phyloP scores from a whole-genome alignment of 371 early-diverging fungal genomes.

The Syncephalastrum contaminatum region DNA sequence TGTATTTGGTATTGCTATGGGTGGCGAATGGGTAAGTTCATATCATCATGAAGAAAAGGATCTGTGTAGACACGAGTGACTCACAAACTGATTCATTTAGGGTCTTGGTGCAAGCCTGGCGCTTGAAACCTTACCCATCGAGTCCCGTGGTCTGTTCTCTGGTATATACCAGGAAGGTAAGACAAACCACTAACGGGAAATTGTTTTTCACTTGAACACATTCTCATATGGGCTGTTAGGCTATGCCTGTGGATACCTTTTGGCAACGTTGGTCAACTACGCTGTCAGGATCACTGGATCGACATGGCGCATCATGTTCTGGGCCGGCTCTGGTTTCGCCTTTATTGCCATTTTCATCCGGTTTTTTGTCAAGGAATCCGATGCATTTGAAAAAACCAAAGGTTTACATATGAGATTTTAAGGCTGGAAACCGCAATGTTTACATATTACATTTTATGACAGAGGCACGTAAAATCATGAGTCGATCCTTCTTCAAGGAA shows the following conservation, averaged over 20 bases:
- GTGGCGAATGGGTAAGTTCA: conserved; percentile 59
- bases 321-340: conserved; percentile 62
- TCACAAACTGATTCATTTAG: conserved; percentile 8
- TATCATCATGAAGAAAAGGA: neutral
- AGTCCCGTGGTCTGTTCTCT: conserved; percentile 65
- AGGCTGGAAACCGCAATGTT: too few relatives aligned
- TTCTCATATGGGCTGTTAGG: conserved; percentile 12
- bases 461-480: conserved; percentile 23
- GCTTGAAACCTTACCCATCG: conserved; percentile 62
- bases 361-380: conserved; percentile 62
- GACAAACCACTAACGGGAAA: neutral
- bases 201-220: neutral
- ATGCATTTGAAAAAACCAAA: conserved; percentile 46
- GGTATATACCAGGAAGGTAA: conserved; percentile 66
- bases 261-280: conserved; percentile 59
- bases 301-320: conserved; percentile 68
- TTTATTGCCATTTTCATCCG: conserved; percentile 53
- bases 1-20: conserved; percentile 73
- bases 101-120: conserved; percentile 68
- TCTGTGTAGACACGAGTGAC: too few relatives aligned
- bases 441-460: too few relatives aligned
- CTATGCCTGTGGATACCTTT: conserved; percentile 61
- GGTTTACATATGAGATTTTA: too few relatives aligned
- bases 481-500: conserved; percentile 31
- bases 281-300: conserved; percentile 36